Conservation (phyloP, 768 basidiomycete species). For the Filobasidium floriforme region DNA sequence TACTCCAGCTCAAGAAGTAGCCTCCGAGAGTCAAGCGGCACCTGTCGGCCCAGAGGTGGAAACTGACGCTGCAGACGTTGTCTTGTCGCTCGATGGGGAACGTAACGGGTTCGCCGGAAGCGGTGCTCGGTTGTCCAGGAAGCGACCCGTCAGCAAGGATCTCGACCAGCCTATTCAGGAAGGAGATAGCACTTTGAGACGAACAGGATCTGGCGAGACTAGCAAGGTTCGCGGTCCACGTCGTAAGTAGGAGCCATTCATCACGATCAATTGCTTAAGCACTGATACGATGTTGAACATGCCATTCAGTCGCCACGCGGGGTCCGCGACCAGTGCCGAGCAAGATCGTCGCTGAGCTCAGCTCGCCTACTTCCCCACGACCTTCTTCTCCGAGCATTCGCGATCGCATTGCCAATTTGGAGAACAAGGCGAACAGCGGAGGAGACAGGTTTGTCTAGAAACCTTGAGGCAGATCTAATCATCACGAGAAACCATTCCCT, state of each 20-base stretch:
- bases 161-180: background rate
- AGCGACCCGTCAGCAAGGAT: constrained; percentile 13
- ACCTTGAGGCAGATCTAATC: background rate
- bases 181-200: constrained; percentile 9
- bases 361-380: constrained; percentile 7
- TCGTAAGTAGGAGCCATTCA: background rate
- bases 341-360: constrained; percentile 10
- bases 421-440: constrained; percentile 7
- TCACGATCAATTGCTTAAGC: background rate
- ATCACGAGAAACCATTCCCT: too few relatives aligned
- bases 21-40: too few relatives aligned
- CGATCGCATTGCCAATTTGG: constrained; percentile 22
- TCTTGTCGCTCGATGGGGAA: constrained; percentile 1
- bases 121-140: constrained; percentile 15
- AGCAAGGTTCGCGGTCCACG: constrained; percentile 16
- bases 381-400: constrained; percentile 15
- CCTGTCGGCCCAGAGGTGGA: too few relatives aligned
- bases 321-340: constrained; percentile 18
- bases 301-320: constrained; percentile 8
- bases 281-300: background rate
- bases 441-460: constrained; percentile 15
- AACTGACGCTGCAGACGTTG: background rate
- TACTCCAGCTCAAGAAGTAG: too few relatives aligned
- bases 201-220: constrained; percentile 16
- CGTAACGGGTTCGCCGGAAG: background rate